Percentiles rank a stretch among this genome's conserved stretches.
These are phyloP conservation scores for Sporothrix curviconia DNA, from an alignment of 2,329 filamentous ascomycete genomes.

Conservation along the genomic window DNA sequence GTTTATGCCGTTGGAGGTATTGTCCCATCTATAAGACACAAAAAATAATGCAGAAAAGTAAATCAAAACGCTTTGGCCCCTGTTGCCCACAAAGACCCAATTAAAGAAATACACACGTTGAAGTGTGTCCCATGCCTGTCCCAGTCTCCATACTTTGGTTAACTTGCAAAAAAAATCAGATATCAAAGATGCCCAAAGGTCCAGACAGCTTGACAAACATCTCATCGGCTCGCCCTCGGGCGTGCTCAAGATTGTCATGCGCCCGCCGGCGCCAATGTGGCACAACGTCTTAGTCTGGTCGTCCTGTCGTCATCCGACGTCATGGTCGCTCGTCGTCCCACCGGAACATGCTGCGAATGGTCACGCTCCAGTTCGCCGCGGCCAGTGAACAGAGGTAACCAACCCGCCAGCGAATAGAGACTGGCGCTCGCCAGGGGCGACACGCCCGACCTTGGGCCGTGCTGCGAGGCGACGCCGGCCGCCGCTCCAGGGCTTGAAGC, in stretches of 20 bases:
- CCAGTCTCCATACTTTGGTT: background rate
- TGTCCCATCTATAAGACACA: background rate
- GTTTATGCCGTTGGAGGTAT: slow-evolving; percentile 10
- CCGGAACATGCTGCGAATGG: slow-evolving; percentile 74
- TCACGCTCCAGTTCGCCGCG: slow-evolving; percentile 85
- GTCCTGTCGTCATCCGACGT: slow-evolving; percentile 35
- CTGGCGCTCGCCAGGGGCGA: slow-evolving; percentile 48
- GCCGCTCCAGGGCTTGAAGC: slow-evolving; percentile 60
- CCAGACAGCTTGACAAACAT: slow-evolving; percentile 72
- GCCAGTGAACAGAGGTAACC: slow-evolving; percentile 83
- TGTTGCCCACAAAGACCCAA: background rate
- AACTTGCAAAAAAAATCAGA: no score
- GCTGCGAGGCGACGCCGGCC: slow-evolving; percentile 23
- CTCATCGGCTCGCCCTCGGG: slow-evolving; percentile 79
- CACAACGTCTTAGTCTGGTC: no score
- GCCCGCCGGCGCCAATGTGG: slow-evolving; percentile 84
- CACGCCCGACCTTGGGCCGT: background rate
- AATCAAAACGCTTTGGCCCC: slow-evolving; percentile 1
- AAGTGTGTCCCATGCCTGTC: slow-evolving; percentile 8
- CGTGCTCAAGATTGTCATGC: slow-evolving; percentile 78
- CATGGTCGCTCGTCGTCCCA: slow-evolving; percentile 63
- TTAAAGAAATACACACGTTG: slow-evolving; percentile 11
- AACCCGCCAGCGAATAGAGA: slow-evolving; percentile 77
- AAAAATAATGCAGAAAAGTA: slow-evolving; percentile 4
- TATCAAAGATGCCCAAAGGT: slow-evolving; percentile 46